A percentile compares a stretch with the other conserved stretches of the same genome.
phyloP scores from a whole-genome alignment of 1,139 yeast genomes.

The Suhomyces bokatorum region DNA sequence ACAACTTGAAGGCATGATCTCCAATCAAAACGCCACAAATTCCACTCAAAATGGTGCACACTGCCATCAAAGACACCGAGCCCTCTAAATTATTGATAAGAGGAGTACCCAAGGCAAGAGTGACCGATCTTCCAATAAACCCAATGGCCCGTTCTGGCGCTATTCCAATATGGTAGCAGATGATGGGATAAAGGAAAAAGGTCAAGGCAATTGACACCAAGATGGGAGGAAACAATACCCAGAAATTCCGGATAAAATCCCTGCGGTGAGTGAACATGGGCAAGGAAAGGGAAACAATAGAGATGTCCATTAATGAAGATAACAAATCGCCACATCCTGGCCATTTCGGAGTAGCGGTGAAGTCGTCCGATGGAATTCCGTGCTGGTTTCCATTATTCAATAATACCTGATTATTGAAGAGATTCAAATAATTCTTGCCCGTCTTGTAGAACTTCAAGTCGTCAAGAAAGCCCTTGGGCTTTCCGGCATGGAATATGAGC shows the following conservation, averaged over 20 bases:
- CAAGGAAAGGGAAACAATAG: constrained; percentile 71
- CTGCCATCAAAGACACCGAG: constrained; percentile 72
- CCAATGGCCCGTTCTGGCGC: constrained; percentile 63
- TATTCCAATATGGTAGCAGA: constrained; percentile 66
- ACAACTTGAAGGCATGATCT: constrained; percentile 43
- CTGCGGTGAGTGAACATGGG: constrained; percentile 76
- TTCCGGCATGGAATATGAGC: constrained; percentile 47
- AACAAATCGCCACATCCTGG: constrained; percentile 85
- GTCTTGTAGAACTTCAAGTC: constrained; percentile 62
- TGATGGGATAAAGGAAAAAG: constrained; percentile 67
- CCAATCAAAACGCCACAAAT: constrained; percentile 74
- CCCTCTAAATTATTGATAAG: constrained; percentile 66
- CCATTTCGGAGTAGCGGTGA: constrained; percentile 46
- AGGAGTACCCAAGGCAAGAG: constrained; percentile 79
- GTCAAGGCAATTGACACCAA: constrained; percentile 56
- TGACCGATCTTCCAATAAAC: constrained; percentile 78
- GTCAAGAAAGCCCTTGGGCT: constrained; percentile 47
- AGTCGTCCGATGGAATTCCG: constrained; percentile 19
- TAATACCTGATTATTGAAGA: constrained; percentile 47
- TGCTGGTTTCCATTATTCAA: constrained; percentile 30
- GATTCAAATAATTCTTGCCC: constrained; percentile 61
- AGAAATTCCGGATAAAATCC: constrained; percentile 60
- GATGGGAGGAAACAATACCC: constrained; percentile 61
- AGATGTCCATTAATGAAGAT: constrained; percentile 68
- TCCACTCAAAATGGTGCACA: constrained; percentile 76